Evolutionary conservation across 2,329 filamentous ascomycete species (phyloP).

Genomic region (Cryphonectria japonica): DNA sequence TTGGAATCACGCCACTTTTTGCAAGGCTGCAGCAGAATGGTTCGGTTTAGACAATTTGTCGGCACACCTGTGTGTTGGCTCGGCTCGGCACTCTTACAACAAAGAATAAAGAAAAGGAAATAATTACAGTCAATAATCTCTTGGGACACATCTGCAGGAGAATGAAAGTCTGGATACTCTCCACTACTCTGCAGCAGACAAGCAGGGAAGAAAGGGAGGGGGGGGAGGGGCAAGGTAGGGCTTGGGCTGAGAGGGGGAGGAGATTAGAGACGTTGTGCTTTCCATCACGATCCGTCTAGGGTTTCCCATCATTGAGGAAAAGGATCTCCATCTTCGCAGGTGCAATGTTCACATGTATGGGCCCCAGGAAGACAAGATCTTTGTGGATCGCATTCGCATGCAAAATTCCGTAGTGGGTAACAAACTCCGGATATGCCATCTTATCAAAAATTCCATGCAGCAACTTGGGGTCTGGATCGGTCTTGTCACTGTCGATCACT

Average conservation of each 20-base stretch:
- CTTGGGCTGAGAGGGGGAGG: neutral
- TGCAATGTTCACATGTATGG: constrained; percentile 7
- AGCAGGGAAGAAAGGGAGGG: neutral
- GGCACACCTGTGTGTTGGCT: neutral
- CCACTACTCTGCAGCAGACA: neutral
- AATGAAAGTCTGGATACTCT: neutral
- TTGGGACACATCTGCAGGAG: neutral
- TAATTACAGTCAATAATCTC: neutral
- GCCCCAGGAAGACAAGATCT: neutral
- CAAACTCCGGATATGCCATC: neutral
- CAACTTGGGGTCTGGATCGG: neutral
- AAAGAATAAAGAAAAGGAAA: neutral
- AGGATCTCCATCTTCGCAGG: neutral
- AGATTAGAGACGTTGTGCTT: neutral
- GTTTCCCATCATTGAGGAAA: neutral
- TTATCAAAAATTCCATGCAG: neutral
- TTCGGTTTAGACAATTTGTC: constrained; percentile 13
- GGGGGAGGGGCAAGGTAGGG: neutral
- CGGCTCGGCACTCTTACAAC: neutral
- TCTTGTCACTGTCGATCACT: neutral
- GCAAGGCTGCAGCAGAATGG: constrained; percentile 22
- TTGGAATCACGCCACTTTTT: constrained; percentile 27
- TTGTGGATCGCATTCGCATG: neutral
- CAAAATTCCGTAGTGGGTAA: neutral
- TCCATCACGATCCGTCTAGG: neutral